These are phyloP conservation scores for Rugonectria rugulosa DNA, from an alignment of 2,329 filamentous ascomycete genomes.

Conservation along the genomic window DNA sequence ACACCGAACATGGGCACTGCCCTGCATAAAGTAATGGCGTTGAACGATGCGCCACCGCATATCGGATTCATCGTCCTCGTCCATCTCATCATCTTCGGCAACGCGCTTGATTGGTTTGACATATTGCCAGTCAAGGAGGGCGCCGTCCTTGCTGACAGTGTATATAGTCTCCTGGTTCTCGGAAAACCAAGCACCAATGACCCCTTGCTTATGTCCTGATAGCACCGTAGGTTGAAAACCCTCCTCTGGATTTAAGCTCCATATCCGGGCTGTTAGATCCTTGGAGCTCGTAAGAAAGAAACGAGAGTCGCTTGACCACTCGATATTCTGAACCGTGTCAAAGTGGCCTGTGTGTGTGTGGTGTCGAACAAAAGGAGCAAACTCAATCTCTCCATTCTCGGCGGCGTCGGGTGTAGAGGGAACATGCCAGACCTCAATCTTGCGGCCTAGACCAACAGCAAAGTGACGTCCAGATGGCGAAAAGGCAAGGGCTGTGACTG, in stretches of 20 bases:
- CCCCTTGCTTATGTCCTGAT: conserved; percentile 87
- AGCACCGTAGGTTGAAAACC: conserved; percentile 90
- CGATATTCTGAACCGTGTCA: conserved; percentile 82
- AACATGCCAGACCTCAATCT: conserved; percentile 95
- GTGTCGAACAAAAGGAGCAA: conserved; percentile 92
- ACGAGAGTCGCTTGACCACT: conserved; percentile 95
- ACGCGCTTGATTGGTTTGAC: conserved; percentile 64
- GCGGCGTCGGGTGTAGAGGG: conserved; percentile 86
- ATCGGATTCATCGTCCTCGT: conserved; percentile 67
- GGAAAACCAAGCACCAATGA: conserved; percentile 97
- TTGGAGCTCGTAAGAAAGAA: conserved; percentile 95
- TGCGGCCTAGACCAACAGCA: conserved; percentile 84
- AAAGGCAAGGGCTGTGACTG: conserved; percentile 85
- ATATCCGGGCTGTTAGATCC: conserved; percentile 92
- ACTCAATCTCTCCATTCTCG: conserved; percentile 84
- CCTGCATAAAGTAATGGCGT: conserved; percentile 93
- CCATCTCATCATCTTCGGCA: conserved; percentile 67
- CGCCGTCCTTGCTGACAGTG: conserved; percentile 96
- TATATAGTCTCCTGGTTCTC: conserved; percentile 94
- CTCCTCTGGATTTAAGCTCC: conserved; percentile 88
- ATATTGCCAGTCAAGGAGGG: conserved; percentile 93
- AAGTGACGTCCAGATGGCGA: conserved; percentile 92
- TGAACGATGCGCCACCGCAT: conserved; percentile 92
- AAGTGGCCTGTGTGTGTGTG: conserved; percentile 88
- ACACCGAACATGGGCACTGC: conserved; percentile 84